Percentiles rank a stretch among this genome's conserved stretches.
Evolutionary conservation across 1,139 yeast genomes (phyloP).

Genomic region (Kodamaea arcana): DNA sequence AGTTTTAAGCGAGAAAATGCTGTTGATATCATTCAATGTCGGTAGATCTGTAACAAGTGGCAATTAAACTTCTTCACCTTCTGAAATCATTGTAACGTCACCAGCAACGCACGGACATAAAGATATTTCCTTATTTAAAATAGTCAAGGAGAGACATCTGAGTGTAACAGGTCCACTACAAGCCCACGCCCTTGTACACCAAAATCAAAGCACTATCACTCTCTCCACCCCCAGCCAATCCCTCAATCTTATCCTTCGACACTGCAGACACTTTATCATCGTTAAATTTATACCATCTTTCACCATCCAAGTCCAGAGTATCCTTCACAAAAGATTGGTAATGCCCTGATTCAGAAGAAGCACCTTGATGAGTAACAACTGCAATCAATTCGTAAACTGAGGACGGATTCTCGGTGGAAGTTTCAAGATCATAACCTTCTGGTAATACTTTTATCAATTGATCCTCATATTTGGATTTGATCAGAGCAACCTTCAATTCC

Average conservation of each 20-base stretch:
- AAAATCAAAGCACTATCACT: constrained; percentile 91
- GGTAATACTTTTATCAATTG: constrained; percentile 42
- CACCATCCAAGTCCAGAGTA: constrained; percentile 57
- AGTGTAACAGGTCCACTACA: too few relatives aligned
- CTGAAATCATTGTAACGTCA: too few relatives aligned
- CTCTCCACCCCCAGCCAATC: constrained; percentile 95
- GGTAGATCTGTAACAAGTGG: too few relatives aligned
- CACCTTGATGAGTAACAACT: constrained; percentile 89
- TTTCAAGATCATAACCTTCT: constrained; percentile 23
- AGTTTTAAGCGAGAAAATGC: too few relatives aligned
- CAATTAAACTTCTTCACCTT: too few relatives aligned
- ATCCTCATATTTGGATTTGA: constrained; percentile 42
- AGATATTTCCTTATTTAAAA: too few relatives aligned
- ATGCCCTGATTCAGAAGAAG: constrained; percentile 96
- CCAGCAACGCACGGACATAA: too few relatives aligned
- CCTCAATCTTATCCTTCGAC: constrained; percentile 73
- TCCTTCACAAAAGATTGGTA: constrained; percentile 86
- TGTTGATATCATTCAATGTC: too few relatives aligned
- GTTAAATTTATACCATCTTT: constrained; percentile 90
- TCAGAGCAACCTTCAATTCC: constrained; percentile 41
- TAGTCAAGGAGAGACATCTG: too few relatives aligned
- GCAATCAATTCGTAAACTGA: constrained; percentile 82
- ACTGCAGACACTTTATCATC: constrained; percentile 87
- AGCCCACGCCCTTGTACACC: constrained; percentile 76
- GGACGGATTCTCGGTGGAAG: constrained; percentile 75